phyloP scores from a whole-genome alignment of 176 grass and related monocot species.

The sorghum (Sorghum bicolor) region Sorghum_bicolor_NCBIv3 NC_012877.2:52313001-52313500 shows the following conservation, averaged over 20 bases:
- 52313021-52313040: conserved; percentile 76
- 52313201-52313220: conserved; percentile 99
- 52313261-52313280: conserved; percentile 21
- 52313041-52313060: not conserved
- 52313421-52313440: conserved; percentile 97
- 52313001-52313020: conserved; percentile 98
- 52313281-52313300: not conserved
- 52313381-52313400: conserved; percentile 99
- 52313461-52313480: conserved; percentile 25
- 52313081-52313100: conserved; percentile 25
- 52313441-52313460: conserved; percentile 48
- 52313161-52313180: conserved; percentile 98
- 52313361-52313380: conserved; percentile 99
- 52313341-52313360: conserved; percentile 96
- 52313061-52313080: conserved; percentile 3
- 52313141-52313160: conserved; percentile 98
- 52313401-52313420: conserved; percentile 97
- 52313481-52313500: not conserved
- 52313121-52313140: conserved; percentile 90
- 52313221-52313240: conserved; percentile 98
- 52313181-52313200: conserved; percentile 95
- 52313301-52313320: conserved; percentile 25
- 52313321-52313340: conserved; percentile 79
- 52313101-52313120: conserved; percentile 94
- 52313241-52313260: not conserved